A percentile compares a stretch with the other conserved stretches of the same genome.
Conservation (phyloP, 352 stramenopile genomes). For the Pilasporangium apinafurcum region DNA sequence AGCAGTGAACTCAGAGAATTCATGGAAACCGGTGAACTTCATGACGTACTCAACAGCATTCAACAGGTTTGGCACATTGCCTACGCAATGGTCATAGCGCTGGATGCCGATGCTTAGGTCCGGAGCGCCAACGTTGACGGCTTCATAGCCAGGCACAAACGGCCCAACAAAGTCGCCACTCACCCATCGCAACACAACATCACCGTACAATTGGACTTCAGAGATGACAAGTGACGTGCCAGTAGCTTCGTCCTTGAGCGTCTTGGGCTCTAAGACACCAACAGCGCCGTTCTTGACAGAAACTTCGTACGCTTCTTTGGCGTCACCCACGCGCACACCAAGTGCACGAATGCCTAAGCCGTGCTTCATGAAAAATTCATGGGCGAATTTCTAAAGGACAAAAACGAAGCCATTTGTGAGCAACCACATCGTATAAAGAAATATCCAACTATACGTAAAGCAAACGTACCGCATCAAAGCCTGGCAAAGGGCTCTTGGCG, state of each 20-base stretch:
- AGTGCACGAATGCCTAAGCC: conserved; percentile 74
- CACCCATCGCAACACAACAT: conserved; percentile 85
- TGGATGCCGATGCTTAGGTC: conserved; percentile 75
- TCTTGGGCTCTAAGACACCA: conserved; percentile 46
- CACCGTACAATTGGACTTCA: conserved; percentile 84
- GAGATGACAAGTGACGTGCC: conserved; percentile 52
- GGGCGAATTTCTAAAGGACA: conserved; percentile 29
- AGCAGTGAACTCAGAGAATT: conserved; percentile 94
- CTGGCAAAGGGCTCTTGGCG: conserved; percentile 42
- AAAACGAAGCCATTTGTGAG: conserved; percentile 1
- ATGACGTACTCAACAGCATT: conserved; percentile 83
- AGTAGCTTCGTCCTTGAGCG: conserved; percentile 49
- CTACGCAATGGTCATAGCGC: conserved; percentile 86
- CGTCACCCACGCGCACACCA: conserved; percentile 77
- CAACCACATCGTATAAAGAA: neutral
- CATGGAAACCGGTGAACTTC: conserved; percentile 80
- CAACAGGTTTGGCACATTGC: conserved; percentile 88
- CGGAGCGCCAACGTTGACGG: conserved; percentile 21
- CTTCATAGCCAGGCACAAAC: conserved; percentile 78
- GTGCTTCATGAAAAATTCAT: conserved; percentile 82
- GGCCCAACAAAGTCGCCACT: conserved; percentile 66
- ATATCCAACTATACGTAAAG: neutral
- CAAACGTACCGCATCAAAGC: conserved; percentile 39
- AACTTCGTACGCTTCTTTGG: conserved; percentile 64
- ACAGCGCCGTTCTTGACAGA: conserved; percentile 70